Percentiles rank a stretch among this genome's conserved stretches.
phyloP scores from a whole-genome alignment of 352 stramenopile species.

The Globisporangium spinosum region DNA sequence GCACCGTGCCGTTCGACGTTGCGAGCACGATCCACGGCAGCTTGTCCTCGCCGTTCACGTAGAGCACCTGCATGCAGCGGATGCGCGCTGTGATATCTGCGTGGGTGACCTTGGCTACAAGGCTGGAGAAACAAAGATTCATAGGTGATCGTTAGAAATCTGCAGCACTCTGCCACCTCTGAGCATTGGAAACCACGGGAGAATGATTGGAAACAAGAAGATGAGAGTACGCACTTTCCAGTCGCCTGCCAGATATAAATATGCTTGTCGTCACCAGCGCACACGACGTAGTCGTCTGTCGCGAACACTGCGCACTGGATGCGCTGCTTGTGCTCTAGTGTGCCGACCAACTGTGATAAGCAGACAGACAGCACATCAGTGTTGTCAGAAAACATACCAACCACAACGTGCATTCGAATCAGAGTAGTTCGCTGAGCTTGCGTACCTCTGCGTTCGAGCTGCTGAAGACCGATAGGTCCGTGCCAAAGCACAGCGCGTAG shows the following conservation, averaged over 20 bases:
- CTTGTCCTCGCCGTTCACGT: constrained; percentile 48
- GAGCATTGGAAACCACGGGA: too few relatives aligned
- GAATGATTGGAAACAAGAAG: too few relatives aligned
- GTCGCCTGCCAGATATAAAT: constrained; percentile 81
- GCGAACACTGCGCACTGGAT: constrained; percentile 75
- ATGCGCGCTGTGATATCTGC: constrained; percentile 65
- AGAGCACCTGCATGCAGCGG: constrained; percentile 71
- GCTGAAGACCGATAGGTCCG: constrained; percentile 75
- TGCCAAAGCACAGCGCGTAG: constrained; percentile 71
- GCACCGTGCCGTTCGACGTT: constrained; percentile 69
- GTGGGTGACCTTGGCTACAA: constrained; percentile 69
- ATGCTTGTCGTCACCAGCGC: constrained; percentile 71
- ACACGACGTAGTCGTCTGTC: constrained; percentile 72
- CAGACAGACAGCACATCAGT: background rate
- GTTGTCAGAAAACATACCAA: background rate
- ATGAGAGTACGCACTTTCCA: constrained; percentile 46
- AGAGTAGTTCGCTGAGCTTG: background rate
- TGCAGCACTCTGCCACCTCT: too few relatives aligned
- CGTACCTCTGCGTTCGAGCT: constrained; percentile 63
- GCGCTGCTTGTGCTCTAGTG: constrained; percentile 67
- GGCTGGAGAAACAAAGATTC: constrained; percentile 20
- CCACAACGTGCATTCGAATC: background rate
- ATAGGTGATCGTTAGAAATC: too few relatives aligned
- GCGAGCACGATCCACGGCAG: constrained; percentile 71
- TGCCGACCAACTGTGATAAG: constrained; percentile 44